Conservation (phyloP, 192 early-diverging fungal genomes). For the Umbelopsis isabellina region DNA sequence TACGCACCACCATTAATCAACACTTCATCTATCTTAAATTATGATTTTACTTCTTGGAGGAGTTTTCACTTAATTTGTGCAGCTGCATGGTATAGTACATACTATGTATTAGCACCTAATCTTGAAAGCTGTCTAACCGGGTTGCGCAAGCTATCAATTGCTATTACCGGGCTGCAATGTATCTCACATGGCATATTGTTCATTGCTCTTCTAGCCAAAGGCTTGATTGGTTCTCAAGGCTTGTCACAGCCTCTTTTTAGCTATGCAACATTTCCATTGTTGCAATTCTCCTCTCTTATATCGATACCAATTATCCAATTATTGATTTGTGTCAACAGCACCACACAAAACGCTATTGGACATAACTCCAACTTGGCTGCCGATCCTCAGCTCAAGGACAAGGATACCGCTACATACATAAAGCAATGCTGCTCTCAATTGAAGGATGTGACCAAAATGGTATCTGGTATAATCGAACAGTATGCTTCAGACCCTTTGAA, state of each 20-base stretch:
- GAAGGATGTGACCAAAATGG: conserved; percentile 46
- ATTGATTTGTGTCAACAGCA: not conserved
- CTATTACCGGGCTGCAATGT: not conserved
- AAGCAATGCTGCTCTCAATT: conserved; percentile 45
- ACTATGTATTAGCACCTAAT: not conserved
- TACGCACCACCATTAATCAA: not conserved
- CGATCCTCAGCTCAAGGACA: not conserved
- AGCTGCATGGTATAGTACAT: not conserved
- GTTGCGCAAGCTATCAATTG: not conserved
- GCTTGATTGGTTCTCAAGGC: not conserved
- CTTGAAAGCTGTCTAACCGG: not conserved
- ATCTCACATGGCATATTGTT: not conserved
- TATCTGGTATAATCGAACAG: conserved; percentile 51
- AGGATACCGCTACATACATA: not conserved
- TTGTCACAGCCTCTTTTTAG: not conserved
- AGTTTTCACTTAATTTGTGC: not conserved
- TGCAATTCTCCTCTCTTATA: not conserved
- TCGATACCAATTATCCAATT: not conserved
- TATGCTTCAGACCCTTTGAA: conserved; percentile 51
- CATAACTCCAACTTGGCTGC: too few species aligned
- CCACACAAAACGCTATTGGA: not conserved
- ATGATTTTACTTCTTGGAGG: conserved; percentile 7
- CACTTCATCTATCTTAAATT: not conserved
- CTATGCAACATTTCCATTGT: conserved; percentile 1
- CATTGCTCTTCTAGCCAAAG: not conserved